These are phyloP conservation scores for Colletotrichum limetticola DNA, from an alignment of 2,329 filamentous ascomycete species.

Conservation along the genomic window DNA sequence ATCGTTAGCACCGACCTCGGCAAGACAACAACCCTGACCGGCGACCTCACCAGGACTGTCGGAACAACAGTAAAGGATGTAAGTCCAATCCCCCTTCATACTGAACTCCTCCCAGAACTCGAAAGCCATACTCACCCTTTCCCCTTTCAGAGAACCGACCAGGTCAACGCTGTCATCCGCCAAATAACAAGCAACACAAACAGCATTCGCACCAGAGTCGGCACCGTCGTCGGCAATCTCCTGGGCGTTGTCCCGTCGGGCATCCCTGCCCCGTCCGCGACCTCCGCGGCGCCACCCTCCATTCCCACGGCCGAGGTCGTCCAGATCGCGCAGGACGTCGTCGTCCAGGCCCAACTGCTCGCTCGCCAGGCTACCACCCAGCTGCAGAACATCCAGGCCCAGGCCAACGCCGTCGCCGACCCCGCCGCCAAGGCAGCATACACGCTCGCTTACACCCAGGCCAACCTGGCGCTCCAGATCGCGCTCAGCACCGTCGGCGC, in stretches of 20 bases:
- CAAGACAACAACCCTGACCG: background rate
- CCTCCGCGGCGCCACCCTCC: background rate
- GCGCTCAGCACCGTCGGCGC: background rate
- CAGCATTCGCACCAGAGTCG: conserved; percentile 2
- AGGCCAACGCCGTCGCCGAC: background rate
- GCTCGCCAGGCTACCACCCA: background rate
- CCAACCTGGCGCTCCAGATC: background rate
- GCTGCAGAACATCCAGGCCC: background rate
- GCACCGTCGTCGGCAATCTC: background rate
- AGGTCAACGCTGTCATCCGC: background rate
- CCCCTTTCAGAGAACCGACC: background rate
- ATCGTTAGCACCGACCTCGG: background rate
- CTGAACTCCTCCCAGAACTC: background rate
- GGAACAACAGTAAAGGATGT: conserved; percentile 7
- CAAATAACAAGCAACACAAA: background rate
- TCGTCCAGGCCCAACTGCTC: background rate
- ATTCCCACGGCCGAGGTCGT: background rate
- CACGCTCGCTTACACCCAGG: background rate
- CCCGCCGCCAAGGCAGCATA: background rate
- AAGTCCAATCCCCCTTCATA: background rate
- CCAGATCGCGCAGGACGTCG: background rate
- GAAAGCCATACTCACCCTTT: background rate
- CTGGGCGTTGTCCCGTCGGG: background rate
- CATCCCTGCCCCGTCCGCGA: background rate
- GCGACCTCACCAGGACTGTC: background rate